phyloP scores from a whole-genome alignment of 2,329 filamentous ascomycete species.

The Anisogramma anomala region DNA sequence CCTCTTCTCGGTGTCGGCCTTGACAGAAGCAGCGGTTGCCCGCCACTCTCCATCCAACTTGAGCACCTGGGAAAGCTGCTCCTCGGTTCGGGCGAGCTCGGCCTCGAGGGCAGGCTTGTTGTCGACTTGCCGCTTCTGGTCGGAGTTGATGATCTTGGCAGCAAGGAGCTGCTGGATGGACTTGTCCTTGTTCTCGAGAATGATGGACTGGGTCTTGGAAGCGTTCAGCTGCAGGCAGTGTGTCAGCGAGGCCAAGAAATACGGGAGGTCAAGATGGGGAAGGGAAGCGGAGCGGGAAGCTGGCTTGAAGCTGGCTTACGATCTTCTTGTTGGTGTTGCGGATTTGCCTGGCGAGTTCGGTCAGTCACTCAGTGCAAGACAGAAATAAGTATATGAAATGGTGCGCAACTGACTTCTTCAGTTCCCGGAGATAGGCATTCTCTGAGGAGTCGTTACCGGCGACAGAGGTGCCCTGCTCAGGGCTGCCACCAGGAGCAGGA shows the following conservation, averaged over 20 bases:
- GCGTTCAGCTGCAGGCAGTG: slow-evolving; percentile 45
- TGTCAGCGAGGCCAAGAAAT: slow-evolving; percentile 9
- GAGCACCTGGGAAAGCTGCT: slow-evolving; percentile 62
- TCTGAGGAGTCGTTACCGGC: slow-evolving; percentile 52
- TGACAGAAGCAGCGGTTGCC: slow-evolving; percentile 44
- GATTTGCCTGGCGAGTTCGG: slow-evolving; percentile 58
- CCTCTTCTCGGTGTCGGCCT: slow-evolving; percentile 48
- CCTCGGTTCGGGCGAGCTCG: slow-evolving; percentile 58
- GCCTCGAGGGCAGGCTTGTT: slow-evolving; percentile 65
- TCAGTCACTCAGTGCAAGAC: neutral
- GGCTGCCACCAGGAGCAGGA: slow-evolving; percentile 39
- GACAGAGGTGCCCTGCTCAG: slow-evolving; percentile 38
- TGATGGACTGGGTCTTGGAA: slow-evolving; percentile 58
- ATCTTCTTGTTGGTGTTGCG: slow-evolving; percentile 93
- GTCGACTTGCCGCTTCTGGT: slow-evolving; percentile 64
- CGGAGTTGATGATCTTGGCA: slow-evolving; percentile 63
- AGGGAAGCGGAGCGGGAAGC: neutral
- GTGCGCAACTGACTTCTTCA: slow-evolving; percentile 62
- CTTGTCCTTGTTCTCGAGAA: slow-evolving; percentile 58
- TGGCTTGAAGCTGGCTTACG: slow-evolving; percentile 51
- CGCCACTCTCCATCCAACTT: slow-evolving; percentile 66
- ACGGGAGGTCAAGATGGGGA: too few relatives aligned
- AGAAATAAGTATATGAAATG: slow-evolving; percentile 5
- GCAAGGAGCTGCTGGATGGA: slow-evolving; percentile 62
- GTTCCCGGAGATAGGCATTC: slow-evolving; percentile 71